Evolutionary conservation across 2,329 filamentous ascomycete species (phyloP).

Genomic region (Phialocephala subalpina): DNA sequence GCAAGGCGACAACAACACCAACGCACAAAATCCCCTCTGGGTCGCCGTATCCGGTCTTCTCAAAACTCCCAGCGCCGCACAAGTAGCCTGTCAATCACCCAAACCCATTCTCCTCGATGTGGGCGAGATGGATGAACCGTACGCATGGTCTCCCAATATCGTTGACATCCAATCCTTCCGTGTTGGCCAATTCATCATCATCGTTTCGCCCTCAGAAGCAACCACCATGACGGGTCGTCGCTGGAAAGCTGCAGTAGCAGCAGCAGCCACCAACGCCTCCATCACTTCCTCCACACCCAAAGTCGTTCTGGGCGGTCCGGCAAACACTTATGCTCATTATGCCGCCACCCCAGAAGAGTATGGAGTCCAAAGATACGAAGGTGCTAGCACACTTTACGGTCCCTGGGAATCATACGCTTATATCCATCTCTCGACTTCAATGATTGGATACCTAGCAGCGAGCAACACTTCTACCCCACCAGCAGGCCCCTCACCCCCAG

Average conservation of each 20-base stretch:
- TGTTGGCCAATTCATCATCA: constrained; percentile 83
- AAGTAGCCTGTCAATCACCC: constrained; percentile 63
- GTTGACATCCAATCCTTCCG: constrained; percentile 88
- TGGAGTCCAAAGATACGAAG: constrained; percentile 87
- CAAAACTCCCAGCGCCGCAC: constrained; percentile 68
- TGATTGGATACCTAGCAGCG: constrained; percentile 71
- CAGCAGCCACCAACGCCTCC: constrained; percentile 49
- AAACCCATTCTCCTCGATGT: constrained; percentile 91
- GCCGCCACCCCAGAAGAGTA: constrained; percentile 82
- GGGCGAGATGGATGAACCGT: constrained; percentile 77
- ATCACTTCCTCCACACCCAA: constrained; percentile 59
- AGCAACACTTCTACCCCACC: constrained; percentile 53
- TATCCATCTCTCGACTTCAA: constrained; percentile 80
- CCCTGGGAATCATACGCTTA: constrained; percentile 83
- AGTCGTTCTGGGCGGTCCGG: constrained; percentile 85
- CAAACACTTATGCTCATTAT: constrained; percentile 87
- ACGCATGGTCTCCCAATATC: constrained; percentile 89
- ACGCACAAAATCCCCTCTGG: constrained; percentile 75
- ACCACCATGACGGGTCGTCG: constrained; percentile 91
- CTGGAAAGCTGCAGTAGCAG: constrained; percentile 72
- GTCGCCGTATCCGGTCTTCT: constrained; percentile 74
- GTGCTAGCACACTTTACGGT: constrained; percentile 87
- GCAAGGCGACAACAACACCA: constrained; percentile 77
- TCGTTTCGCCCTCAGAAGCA: constrained; percentile 85
- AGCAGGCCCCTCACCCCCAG: constrained; percentile 72